Evolutionary conservation across 2,329 filamentous ascomycete species (phyloP).

Genomic region (Lasiodiplodia citricola): DNA sequence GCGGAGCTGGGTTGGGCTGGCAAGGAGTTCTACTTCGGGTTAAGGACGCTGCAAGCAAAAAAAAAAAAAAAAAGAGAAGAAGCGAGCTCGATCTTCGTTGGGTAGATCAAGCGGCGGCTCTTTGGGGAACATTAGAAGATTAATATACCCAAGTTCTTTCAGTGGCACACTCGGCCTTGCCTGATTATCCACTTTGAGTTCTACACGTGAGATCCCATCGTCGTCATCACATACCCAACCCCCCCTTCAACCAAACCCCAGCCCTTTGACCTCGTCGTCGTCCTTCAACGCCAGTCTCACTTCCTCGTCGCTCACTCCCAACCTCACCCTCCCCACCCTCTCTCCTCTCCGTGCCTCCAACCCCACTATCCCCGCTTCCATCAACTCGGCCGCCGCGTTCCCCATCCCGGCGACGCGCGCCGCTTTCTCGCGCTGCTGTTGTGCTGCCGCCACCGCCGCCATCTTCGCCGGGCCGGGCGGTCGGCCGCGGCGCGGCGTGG

Average conservation of each 20-base stretch:
- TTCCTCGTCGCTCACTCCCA: constrained; percentile 90
- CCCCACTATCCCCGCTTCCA: constrained; percentile 85
- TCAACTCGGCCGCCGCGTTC: constrained; percentile 78
- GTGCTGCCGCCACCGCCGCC: constrained; percentile 39
- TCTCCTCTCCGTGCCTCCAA: constrained; percentile 80
- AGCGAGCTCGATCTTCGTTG: not conserved
- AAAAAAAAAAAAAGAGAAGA: not conserved
- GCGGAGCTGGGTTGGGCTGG: not conserved
- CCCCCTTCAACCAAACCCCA: constrained; percentile 62
- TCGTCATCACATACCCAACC: not conserved
- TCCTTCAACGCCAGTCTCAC: constrained; percentile 86
- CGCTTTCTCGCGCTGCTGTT: constrained; percentile 41
- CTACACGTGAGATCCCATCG: not conserved
- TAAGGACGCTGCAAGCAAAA: not conserved
- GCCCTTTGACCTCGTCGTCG: constrained; percentile 81
- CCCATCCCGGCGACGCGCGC: constrained; percentile 66
- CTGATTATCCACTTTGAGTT: not conserved
- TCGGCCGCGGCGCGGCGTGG: constrained; percentile 29
- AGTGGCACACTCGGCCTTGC: not conserved
- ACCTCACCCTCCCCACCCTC: constrained; percentile 81
- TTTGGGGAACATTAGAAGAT: not conserved
- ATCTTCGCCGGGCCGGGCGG: constrained; percentile 36
- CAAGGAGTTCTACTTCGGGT: not conserved
- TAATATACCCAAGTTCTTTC: constrained; percentile 16
- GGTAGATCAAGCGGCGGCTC: not conserved